phyloP scores from a whole-genome alignment of 768 basidiomycete species.

The Termitomyces sp. region DNA sequence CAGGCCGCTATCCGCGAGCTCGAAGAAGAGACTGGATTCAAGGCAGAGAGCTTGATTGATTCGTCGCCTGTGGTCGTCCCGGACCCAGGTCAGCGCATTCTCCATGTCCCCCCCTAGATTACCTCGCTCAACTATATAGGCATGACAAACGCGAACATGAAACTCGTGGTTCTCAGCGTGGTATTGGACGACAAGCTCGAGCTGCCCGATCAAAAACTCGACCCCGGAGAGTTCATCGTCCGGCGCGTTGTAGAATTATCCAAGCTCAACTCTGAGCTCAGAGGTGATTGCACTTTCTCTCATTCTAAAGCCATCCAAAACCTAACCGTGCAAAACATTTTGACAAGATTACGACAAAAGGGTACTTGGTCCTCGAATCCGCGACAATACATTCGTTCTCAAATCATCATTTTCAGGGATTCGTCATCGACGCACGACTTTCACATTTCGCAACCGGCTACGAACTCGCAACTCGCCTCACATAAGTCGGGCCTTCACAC shows the following conservation, averaged over 20 bases:
- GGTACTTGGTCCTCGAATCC: constrained; percentile 26
- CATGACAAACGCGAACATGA: constrained; percentile 94
- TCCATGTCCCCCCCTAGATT: neutral
- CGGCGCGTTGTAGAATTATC: constrained; percentile 63
- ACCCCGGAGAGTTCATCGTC: constrained; percentile 82
- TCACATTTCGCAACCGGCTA: constrained; percentile 73
- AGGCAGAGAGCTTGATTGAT: constrained; percentile 57
- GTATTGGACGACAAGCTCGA: constrained; percentile 60
- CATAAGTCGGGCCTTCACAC: neutral
- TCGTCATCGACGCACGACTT: constrained; percentile 70
- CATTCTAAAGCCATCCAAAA: neutral
- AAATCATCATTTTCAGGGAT: constrained; percentile 36
- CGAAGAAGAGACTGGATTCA: constrained; percentile 90
- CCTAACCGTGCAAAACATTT: constrained; percentile 19
- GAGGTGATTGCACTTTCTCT: constrained; percentile 42
- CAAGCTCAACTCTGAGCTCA: constrained; percentile 55
- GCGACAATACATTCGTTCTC: neutral
- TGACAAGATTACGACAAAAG: constrained; percentile 57
- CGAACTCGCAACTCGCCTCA: constrained; percentile 40
- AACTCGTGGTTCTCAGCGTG: constrained; percentile 71
- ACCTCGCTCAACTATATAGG: constrained; percentile 36
- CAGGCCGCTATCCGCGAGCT: constrained; percentile 83
- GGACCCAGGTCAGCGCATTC: constrained; percentile 56
- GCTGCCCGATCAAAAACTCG: constrained; percentile 68
- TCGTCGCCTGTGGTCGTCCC: constrained; percentile 54